Evolutionary conservation across 768 basidiomycete genomes (phyloP), one percentile per base, ranked within the genome.

Genomic region (Suillus occidentalis): DNA sequence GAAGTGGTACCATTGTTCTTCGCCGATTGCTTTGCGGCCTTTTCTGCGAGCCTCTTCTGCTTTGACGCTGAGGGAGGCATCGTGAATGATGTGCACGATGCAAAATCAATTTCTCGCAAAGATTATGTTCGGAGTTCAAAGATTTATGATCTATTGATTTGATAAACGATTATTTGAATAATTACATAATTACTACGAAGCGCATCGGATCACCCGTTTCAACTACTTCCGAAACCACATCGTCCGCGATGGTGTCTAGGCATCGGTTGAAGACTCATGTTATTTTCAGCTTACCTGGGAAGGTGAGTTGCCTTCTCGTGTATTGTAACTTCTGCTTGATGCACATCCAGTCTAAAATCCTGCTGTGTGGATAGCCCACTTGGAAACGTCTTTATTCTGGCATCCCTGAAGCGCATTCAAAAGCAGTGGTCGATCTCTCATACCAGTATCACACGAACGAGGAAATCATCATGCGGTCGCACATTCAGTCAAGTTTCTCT

Each of bases 391-490:
- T 0, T 83, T 99, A 3, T 99, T 99, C 81, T 87, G 92, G 49
- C 4, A 84, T 99, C 6, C 94, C 94, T 0, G 90, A 94, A 47
- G 88, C 92, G 0, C 94, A 97, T 71, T 92, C 94, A 0, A 78
- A 88, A 22, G 88, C 95, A 2, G 91, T 97, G 40, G 87, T 92
- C 25, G 92, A 97, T 68, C 83, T 99, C 49, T 83, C 86, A 0
- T 83, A 90, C 64, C 97, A 99, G 73, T 99, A 99, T 73, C 84
- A 97, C 53, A 99, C 98, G 97, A 98, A 96, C 76, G 85, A 86
- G 63, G 94, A 96, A 36, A 36, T 36, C 66, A 97, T 99, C 73
- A 98, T 97, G 96, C 72, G 84, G 12, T 80, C 97, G 13, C 92
- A 92, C 2, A 98, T 97, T 75, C 82, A 81, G 63, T 86, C 98